Conservation (phyloP, 2,329 filamentous ascomycete genomes). For the Cryphonectria naterciae region DNA sequence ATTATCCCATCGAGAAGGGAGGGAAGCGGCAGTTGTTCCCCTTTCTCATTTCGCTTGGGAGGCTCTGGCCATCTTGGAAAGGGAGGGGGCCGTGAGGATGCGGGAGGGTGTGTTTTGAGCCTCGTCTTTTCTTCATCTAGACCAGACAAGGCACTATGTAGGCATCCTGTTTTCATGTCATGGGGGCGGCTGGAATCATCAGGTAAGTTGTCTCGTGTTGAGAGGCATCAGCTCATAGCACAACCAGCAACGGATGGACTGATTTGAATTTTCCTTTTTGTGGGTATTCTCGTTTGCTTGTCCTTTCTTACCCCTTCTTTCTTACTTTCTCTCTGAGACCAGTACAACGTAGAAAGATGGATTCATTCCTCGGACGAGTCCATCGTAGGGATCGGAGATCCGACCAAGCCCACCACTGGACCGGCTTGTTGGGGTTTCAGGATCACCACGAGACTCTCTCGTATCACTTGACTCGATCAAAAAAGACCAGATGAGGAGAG, state of each 20-base stretch:
- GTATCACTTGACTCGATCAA: not conserved
- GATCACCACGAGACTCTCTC: not conserved
- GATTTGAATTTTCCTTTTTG: no score
- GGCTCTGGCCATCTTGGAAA: not conserved
- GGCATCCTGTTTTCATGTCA: not conserved
- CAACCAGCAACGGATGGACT: no score
- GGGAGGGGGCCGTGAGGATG: not conserved
- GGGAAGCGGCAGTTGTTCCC: conserved; percentile 1
- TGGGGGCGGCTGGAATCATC: not conserved
- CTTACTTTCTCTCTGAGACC: not conserved
- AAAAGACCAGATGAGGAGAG: not conserved
- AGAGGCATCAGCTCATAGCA: not conserved
- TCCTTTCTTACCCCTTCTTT: not conserved
- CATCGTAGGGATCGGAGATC: not conserved
- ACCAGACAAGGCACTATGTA: not conserved
- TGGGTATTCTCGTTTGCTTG: no score
- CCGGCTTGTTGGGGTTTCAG: not conserved
- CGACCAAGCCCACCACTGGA: not conserved
- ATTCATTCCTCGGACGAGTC: not conserved
- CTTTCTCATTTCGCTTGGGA: conserved; percentile 11
- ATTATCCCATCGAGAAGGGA: not conserved
- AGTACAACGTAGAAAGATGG: not conserved
- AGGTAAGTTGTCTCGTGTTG: not conserved
- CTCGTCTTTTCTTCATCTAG: not conserved
- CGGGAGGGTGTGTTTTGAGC: not conserved